A percentile compares a stretch with the other conserved stretches of the same genome.
These are phyloP conservation scores for Trichoderma sp. DNA, from an alignment of 2,329 filamentous ascomycete species.

Conservation along the genomic window DNA sequence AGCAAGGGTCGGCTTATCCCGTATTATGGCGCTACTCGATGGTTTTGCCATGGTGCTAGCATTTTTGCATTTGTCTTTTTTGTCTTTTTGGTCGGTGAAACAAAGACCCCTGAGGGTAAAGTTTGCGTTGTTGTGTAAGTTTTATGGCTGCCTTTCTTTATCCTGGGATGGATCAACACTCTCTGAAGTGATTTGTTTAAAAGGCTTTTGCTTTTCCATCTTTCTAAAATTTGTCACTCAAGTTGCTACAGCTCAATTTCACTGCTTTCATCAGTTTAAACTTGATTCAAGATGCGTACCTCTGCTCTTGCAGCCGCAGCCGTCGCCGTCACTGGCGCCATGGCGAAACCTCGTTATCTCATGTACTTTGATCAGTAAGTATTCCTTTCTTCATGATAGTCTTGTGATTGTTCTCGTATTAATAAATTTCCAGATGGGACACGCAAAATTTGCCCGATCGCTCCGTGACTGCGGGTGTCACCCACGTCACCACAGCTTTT, in stretches of 20 bases:
- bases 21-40: background rate
- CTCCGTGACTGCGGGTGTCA: constrained; percentile 44
- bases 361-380: constrained; percentile 50
- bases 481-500: constrained; percentile 56
- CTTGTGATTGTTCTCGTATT: background rate
- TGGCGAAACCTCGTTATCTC: constrained; percentile 28
- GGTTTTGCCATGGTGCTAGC: background rate
- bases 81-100: background rate
- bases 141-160: background rate
- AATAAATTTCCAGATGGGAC: constrained; percentile 38
- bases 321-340: constrained; percentile 21
- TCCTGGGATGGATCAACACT: background rate
- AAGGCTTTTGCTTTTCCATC: background rate
- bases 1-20: background rate
- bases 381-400: background rate
- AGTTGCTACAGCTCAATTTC: background rate
- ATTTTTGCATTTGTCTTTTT: background rate
- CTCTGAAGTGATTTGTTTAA: background rate
- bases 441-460: constrained; percentile 36
- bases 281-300: constrained; percentile 18
- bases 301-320: constrained; percentile 22
- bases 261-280: background rate
- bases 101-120: background rate
- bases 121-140: background rate
- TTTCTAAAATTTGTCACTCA: background rate